phyloP scores from a whole-genome alignment of 805 yeast species.

The Metschnikowia santaceciliae region DNA sequence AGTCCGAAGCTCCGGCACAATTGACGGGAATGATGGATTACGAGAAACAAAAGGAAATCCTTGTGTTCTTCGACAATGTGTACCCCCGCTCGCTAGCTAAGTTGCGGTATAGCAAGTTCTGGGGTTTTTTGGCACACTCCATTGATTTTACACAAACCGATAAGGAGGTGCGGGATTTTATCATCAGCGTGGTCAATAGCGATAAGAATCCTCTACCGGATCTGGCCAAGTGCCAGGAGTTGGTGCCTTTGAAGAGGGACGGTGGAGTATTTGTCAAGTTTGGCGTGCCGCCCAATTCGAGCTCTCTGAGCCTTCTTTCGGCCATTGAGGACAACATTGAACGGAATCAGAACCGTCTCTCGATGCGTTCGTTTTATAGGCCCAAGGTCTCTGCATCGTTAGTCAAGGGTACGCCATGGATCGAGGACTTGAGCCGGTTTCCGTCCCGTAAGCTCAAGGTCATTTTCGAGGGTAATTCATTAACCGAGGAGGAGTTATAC shows the following conservation, averaged over 20 bases:
- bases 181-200: conserved; percentile 15
- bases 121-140: conserved; percentile 19
- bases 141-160: conserved; percentile 11
- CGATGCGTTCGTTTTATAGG: neutral
- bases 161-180: conserved; percentile 18
- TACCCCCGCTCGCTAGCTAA: conserved; percentile 29
- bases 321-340: conserved; percentile 46
- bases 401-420: conserved; percentile 94
- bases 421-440: conserved; percentile 81
- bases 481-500: conserved; percentile 79
- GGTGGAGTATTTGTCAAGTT: conserved; percentile 93
- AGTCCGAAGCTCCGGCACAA: conserved; percentile 29
- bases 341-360: conserved; percentile 17
- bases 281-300: conserved; percentile 49
- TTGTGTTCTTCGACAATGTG: conserved; percentile 36
- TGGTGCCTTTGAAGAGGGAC: conserved; percentile 73
- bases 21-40: conserved; percentile 41
- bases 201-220: conserved; percentile 27
- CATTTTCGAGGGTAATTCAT: conserved; percentile 68
- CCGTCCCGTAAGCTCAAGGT: conserved; percentile 65
- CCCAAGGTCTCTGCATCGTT: conserved; percentile 51
- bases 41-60: conserved; percentile 26
- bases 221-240: conserved; percentile 45
- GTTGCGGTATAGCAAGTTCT: conserved; percentile 20
- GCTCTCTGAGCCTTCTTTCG: conserved; percentile 50